Evolutionary conservation across 106 monocot species (phyloP), one percentile per base, ranked within the genome.

Genomic region (Amphibolis antarctica): DNA sequence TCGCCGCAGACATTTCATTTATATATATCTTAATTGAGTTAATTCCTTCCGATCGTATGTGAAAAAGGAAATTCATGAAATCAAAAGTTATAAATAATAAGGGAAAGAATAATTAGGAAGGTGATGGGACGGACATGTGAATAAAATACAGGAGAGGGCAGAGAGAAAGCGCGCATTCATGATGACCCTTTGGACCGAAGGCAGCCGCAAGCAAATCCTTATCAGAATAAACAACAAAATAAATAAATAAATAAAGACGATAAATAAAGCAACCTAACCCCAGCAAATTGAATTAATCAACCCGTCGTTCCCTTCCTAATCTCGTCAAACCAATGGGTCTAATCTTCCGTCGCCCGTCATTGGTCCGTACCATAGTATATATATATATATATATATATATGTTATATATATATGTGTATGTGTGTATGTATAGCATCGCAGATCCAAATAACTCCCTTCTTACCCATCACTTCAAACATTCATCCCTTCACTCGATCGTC

Each of bases 161-260:
- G 23, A 63, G 25, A 63, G 63, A n/a, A 18, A 46, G 62, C 30
- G 45, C 63, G 13, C 53, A 20, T 42, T 48, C 63, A 63, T 63
- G 46, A 63, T 63, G 22, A 19, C 46, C 46, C 63, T 63, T 63
- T 63, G 63, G 44, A 47, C 46, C 4, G 5, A 63, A 63, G 63
- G 63, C 25, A 63, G 14, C 44, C 46, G 18, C 43, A 44, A 58
- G 43, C 42, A 60, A 57, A 57, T 57, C 28, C 29, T 57, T 57
- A 26, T 57, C 57, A 28, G 14, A 30, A 14, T 14, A 57, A 57
- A 57, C 15, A 23, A 57, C 57, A 30, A 57, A 26, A 57, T 26
- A 28, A 30, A 57, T 12, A 46, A 23, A 47, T 10, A 12, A 24
- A 24, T 10, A 53, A 53, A 22, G 9, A 53, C 19, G 23, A 53